Base-by-base conservation (phyloP, 306 rosid species). In the Cyclanthera cordifolia region DNA sequence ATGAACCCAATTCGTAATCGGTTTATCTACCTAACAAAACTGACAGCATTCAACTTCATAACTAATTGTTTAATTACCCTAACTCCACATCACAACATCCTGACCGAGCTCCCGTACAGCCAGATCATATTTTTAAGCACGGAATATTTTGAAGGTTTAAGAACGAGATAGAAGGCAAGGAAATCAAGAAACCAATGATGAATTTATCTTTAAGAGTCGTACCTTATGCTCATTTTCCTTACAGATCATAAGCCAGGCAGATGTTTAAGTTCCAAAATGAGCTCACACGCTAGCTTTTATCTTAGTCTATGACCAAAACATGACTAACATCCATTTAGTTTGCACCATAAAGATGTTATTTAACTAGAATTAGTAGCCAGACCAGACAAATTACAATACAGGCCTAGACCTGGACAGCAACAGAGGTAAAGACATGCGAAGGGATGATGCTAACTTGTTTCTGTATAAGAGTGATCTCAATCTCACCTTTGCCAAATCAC, bases 401-500 rank as follows among this genome's bases (percentile, higher is more conserved):
- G 10, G 30, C 20, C 17, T 61, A 21, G 27, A 61, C 15, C 49
- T 61, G 20, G 49, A 61, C 28, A 61, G 8, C n/a, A 41, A 63
- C 51, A 63, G 51, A 2, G 12, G 27, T 17, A 39, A 34, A 43
- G 7, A n/a, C 30, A 34, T 34, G 8, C 53, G 45, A 37, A 3
- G 15, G 30, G 6, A 43, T 23, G 6, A 48, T 13, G 39, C 23
- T 45, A 23, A 23, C 21, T 45, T 23, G 39, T 23, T 45, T 45
- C 66, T 53, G 39, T n/a, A 14, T 4, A 61, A 53, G 48, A 13
- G 74, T 54, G 34, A 12, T 30, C 68, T 41, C 41, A 91, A 5
- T 37, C 60, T 51, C 64, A 91, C 97, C 91, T 88, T 91, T 17
- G 96, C 85, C 78, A 86, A 82, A 74, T 91, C 97, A 55, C 96